Evolutionary conservation across 2,329 filamentous ascomycete species (phyloP).

Genomic region (Trichoderma sp.): DNA sequence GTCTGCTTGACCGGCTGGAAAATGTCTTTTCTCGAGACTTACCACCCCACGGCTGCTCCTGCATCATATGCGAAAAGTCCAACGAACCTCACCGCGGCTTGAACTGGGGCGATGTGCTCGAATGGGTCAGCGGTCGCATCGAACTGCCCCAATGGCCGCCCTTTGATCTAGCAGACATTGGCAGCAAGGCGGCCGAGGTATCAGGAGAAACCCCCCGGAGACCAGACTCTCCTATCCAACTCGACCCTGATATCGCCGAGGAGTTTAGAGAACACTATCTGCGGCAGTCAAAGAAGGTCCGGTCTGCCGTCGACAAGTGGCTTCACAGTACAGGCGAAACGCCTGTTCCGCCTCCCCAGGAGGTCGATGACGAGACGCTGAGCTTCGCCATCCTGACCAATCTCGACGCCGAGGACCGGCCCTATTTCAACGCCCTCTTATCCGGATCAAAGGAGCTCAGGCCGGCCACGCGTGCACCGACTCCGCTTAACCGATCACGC

Average conservation of each 20-base stretch:
- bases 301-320: slow-evolving; percentile 89
- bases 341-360: slow-evolving; percentile 74
- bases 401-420: slow-evolving; percentile 72
- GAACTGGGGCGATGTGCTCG: slow-evolving; percentile 93
- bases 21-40: slow-evolving; percentile 94
- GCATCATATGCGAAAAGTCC: slow-evolving; percentile 73
- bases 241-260: slow-evolving; percentile 92
- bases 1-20: slow-evolving; percentile 85
- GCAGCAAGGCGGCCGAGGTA: slow-evolving; percentile 59
- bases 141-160: slow-evolving; percentile 89
- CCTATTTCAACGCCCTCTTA: slow-evolving; percentile 79
- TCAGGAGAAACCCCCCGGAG: slow-evolving; percentile 62
- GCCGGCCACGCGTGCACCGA: slow-evolving; percentile 64
- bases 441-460: slow-evolving; percentile 60
- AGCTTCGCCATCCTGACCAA: slow-evolving; percentile 93
- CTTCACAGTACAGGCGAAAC: slow-evolving; percentile 76
- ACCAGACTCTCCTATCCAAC: slow-evolving; percentile 65
- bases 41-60: slow-evolving; percentile 80
- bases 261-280: slow-evolving; percentile 92
- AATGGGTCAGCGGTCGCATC: slow-evolving; percentile 85
- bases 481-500: slow-evolving; percentile 65
- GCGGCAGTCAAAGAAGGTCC: slow-evolving; percentile 88
- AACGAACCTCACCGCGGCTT: slow-evolving; percentile 69
- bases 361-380: slow-evolving; percentile 91
- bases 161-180: slow-evolving; percentile 69